These are phyloP conservation scores for Fraxinus nigra DNA, from an alignment of 305 asterid species.

Conservation along the genomic window DNA sequence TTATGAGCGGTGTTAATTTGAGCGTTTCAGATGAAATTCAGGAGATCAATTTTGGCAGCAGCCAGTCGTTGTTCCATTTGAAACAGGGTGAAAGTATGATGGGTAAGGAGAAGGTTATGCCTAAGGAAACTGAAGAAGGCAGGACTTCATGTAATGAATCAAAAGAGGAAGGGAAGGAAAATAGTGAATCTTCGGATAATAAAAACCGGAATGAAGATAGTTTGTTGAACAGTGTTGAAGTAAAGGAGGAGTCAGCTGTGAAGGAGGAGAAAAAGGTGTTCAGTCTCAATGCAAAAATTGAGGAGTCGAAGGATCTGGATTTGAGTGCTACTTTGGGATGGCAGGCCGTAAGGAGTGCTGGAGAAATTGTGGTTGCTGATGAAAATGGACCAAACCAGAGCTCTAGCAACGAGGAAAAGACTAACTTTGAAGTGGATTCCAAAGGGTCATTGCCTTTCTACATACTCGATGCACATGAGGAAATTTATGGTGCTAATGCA, in stretches of 20 bases:
- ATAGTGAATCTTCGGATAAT: constrained; percentile 22
- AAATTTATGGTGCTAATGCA: constrained; percentile 69
- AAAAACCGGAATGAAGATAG: constrained; percentile 28
- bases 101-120: constrained; percentile 22
- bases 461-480: constrained; percentile 94
- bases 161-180: constrained; percentile 29
- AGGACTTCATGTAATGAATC: constrained; percentile 4
- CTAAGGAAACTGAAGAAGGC: constrained; percentile 19
- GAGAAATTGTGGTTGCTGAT: constrained; percentile 33
- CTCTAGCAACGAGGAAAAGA: constrained; percentile 48
- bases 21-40: constrained; percentile 28
- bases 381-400: constrained; percentile 29
- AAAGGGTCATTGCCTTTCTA: constrained; percentile 84
- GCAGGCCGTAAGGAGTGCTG: constrained; percentile 67
- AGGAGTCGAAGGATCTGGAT: constrained; percentile 54
- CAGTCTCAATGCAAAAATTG: constrained; percentile 72
- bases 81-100: constrained; percentile 20
- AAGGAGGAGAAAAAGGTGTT: constrained; percentile 45
- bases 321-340: constrained; percentile 78
- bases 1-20: constrained; percentile 25
- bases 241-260: constrained; percentile 31
- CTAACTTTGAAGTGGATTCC: constrained; percentile 63
- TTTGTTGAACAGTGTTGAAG: constrained; percentile 32
- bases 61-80: constrained; percentile 23
- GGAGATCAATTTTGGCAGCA: constrained; percentile 26